A percentile compares a stretch with the other conserved stretches of the same genome.
phyloP scores from a whole-genome alignment of 139 green algal species.

The Chlamydomonas applanata region DNA sequence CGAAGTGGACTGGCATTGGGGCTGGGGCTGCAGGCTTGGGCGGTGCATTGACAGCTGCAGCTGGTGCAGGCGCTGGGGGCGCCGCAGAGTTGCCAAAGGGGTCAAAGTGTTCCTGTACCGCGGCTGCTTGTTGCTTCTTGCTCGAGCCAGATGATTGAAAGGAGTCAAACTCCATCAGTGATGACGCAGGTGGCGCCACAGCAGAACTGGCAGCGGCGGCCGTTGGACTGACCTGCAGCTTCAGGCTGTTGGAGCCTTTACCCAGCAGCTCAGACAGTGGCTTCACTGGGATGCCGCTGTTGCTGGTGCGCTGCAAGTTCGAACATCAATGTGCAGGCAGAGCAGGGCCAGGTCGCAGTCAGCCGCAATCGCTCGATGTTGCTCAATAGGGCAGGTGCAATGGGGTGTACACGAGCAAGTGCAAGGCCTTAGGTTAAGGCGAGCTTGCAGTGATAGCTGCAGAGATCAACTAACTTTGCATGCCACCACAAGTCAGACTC shows the following conservation, averaged over 20 bases:
- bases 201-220: background rate
- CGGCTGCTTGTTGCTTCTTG: too few species aligned
- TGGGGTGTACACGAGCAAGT: too few species aligned
- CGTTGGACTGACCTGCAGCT: background rate
- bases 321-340: too few species aligned
- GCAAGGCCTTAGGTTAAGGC: too few species aligned
- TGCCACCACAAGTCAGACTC: background rate
- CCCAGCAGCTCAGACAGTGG: background rate
- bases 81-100: background rate
- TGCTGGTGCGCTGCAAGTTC: too few species aligned
- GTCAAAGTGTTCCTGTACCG: background rate
- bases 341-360: too few species aligned
- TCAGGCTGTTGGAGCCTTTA: background rate
- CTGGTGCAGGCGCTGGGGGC: background rate
- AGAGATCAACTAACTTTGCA: too few species aligned
- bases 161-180: too few species aligned
- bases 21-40: background rate
- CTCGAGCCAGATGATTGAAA: too few species aligned
- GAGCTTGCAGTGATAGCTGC: too few species aligned
- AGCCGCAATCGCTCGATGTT: too few species aligned
- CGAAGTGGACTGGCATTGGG: background rate
- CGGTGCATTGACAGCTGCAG: background rate
- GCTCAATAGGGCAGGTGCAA: too few species aligned
- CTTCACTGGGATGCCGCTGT: slow-evolving; percentile 4
- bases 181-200: background rate